Conservation (phyloP, 1,284 basidiomycete genomes). For the Hymenochaete sp. region DNA sequence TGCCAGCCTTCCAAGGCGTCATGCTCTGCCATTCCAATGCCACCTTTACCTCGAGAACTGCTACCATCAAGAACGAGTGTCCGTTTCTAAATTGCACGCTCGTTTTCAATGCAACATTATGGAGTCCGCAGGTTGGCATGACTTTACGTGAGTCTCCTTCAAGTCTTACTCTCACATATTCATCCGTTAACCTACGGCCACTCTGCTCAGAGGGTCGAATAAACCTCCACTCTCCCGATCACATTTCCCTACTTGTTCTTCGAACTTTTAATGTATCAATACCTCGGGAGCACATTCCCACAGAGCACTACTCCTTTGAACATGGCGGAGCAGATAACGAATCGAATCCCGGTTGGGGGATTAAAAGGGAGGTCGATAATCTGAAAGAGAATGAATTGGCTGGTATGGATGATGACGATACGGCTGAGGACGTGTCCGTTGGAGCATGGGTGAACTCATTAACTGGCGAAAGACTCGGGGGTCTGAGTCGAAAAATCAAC, state of each 20-base stretch:
- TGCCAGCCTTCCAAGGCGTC: constrained; percentile 81
- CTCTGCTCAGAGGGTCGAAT: constrained; percentile 65
- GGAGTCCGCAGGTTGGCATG: constrained; percentile 85
- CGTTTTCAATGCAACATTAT: constrained; percentile 78
- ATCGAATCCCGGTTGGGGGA: no score
- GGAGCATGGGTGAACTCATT: constrained; percentile 79
- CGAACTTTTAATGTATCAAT: constrained; percentile 97
- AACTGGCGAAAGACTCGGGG: constrained; percentile 69
- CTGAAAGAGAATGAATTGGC: no score
- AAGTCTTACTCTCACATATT: background rate
- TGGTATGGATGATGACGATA: constrained; percentile 19
- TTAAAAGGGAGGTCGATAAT: no score
- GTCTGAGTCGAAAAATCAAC: constrained; percentile 56
- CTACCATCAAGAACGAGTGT: constrained; percentile 74
- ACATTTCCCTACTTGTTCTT: constrained; percentile 87
- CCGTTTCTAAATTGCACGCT: constrained; percentile 78
- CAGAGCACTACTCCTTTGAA: constrained; percentile 79
- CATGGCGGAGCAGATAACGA: constrained; percentile 72
- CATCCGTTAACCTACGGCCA: background rate
- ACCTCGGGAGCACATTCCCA: constrained; percentile 84
- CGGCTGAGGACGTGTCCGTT: constrained; percentile 26
- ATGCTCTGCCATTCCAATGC: constrained; percentile 81
- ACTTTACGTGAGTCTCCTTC: constrained; percentile 56
- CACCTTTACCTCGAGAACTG: constrained; percentile 58
- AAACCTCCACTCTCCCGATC: constrained; percentile 88